Evolutionary conservation across 2,329 filamentous ascomycete species (phyloP), one percentile per base, ranked within the genome.

Genomic region (Macrophomina pseudophaseolina): DNA sequence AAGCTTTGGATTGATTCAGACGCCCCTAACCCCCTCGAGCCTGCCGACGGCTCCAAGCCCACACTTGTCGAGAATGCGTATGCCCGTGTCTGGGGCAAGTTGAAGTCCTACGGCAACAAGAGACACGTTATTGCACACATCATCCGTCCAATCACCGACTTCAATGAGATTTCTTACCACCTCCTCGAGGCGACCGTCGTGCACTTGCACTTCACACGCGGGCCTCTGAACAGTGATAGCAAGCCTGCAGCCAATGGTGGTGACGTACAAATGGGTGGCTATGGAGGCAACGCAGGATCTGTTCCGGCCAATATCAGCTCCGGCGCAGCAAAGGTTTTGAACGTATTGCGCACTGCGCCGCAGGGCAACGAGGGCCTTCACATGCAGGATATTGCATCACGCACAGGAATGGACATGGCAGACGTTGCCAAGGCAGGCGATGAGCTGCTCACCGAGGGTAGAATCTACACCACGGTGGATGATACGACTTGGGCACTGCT

Each of bases 81-180:
- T 80, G 92, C 94, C 63, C 90, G 94, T 74, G 90, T 95, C 62
- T 96, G 88, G 83, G 95, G 95, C 68, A 89, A 90, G 65, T 83
- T 98, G 74, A 95, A 93, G 81, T 86, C 85, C 64, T 96, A 96
- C 81, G 90, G 90, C 77, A 91, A 91, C 80, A 95, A 94, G 82
- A 87, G 90, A 69, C 90, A 93, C 78, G 86, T 99, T 64, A 89
- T 87, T 69, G 91, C 93, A 49, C 90, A 94, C 78, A 87, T 91
- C 73, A 89, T 99, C 70, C 90, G 93, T 64, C 89, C 91, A 4
- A 83, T 98, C 65, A 83, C 86, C 65, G 91, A 97, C 79, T 90
- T 90, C 82, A 97, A 99, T 82, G 95, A 99, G 84, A 87, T 98
- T 77, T 91, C 90, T 76, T 97, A 93, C 78, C 95, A 98, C 80